Evolutionary conservation across 2,329 filamentous ascomycete genomes (phyloP), one percentile per base, ranked within the genome.

Genomic region (Cadophora gregata): DNA sequence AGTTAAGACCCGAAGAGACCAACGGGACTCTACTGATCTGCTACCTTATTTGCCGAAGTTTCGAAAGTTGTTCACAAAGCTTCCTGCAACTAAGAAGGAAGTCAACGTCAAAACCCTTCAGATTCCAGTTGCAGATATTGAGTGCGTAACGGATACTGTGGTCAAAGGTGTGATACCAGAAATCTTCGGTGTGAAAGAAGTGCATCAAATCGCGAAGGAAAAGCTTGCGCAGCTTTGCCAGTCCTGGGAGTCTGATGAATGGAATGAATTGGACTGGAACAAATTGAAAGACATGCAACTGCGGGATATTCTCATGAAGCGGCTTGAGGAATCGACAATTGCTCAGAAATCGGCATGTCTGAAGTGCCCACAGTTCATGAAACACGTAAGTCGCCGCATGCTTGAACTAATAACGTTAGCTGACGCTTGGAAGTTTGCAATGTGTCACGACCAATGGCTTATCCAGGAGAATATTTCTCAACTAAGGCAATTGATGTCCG

Each of bases 361-460:
- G 25, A 80, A 84, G 45, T 99, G 96, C 75, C 86, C 89, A 0
- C 80, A 90, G 60, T 97, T 98, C 79, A 77, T 96, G 69, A 95
- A 96, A 79, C 96, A 99, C 78, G 91, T 93, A 81, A 84, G 91
- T 70, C 50, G 4, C 19, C 42, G n/a, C 29, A 12, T 59, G 14
- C 14, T 27, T 10, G 14, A n/a, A 21, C 31, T 8, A 2, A 21
- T 16, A 25, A 9, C 25, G 21, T 8, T 25, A 21, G 16, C 53
- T 58, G n/a, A 62, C 50, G 42, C 42, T 60, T 50, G n/a, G 4
- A 5, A 95, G 91, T 97, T 96, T 77, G 91, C 93, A 69, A 96
- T 97, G 92, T 92, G 94, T 75, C 93, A 99, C 76, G 93, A 97
- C 76, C 92, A 97, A 79, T 98, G 95, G 93, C 85, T 97, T 56